These are phyloP conservation scores for Psophocarpus tetragonolobus DNA, from an alignment of 306 rosid genomes.

Conservation along the genomic window DNA sequence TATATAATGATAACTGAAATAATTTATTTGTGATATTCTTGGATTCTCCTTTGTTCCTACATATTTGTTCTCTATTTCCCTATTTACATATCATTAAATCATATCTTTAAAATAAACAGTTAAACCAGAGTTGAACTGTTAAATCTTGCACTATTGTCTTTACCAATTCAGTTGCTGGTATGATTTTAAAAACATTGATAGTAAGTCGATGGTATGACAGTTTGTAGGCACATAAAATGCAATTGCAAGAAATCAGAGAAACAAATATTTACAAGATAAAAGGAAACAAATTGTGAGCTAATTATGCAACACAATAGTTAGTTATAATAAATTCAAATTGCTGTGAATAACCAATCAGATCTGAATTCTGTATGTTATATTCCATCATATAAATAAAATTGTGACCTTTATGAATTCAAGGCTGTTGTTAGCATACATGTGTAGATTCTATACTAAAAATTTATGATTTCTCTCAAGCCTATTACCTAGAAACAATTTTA, in stretches of 20 bases:
- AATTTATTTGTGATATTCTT: background rate
- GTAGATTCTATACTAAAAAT: background rate
- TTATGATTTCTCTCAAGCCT: background rate
- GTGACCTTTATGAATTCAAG: background rate
- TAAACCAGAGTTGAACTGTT: too few relatives aligned
- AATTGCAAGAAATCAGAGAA: background rate
- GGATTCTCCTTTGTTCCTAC: conserved; percentile 11
- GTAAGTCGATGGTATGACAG: background rate
- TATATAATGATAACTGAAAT: conserved; percentile 12
- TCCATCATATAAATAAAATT: background rate
- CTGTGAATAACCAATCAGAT: background rate
- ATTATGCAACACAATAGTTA: background rate
- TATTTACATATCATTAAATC: too few relatives aligned
- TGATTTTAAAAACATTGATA: too few relatives aligned
- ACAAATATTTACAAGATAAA: background rate
- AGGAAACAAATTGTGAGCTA: background rate
- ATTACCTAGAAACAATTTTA: background rate
- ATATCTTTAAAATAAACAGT: too few relatives aligned
- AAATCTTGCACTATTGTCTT: too few relatives aligned
- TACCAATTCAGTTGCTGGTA: too few relatives aligned
- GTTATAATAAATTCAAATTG: background rate
- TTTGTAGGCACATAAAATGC: background rate
- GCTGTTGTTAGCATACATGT: background rate
- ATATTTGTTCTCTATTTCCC: too few relatives aligned
- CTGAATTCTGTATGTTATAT: background rate